Percentiles rank a stretch among this genome's conserved stretches.
Conservation (phyloP, 192 early-diverging fungal genomes). For the Backusella tarrabulga region DNA sequence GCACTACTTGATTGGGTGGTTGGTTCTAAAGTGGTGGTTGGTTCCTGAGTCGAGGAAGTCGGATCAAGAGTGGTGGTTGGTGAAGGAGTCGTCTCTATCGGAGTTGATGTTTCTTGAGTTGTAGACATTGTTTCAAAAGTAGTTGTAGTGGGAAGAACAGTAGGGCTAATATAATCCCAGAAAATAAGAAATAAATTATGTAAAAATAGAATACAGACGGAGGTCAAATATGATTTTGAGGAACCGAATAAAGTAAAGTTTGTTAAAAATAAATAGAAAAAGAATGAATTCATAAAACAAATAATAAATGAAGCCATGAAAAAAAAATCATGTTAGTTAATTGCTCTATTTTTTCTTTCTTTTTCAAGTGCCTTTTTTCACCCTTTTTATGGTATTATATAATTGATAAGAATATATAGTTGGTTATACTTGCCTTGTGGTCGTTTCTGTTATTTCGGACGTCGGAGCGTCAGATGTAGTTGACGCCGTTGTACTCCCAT, state of each 20-base stretch:
- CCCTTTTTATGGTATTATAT: background rate
- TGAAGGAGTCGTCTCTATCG: background rate
- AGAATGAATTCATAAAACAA: background rate
- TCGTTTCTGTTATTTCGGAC: background rate
- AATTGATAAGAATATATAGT: background rate
- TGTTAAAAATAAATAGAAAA: background rate
- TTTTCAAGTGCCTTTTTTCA: background rate
- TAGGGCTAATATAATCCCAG: background rate
- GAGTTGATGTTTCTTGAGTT: background rate
- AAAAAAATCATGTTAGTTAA: background rate
- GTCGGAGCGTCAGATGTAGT: background rate
- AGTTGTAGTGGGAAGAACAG: background rate
- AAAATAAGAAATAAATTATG: background rate
- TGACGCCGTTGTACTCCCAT: background rate
- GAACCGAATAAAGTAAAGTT: slow-evolving; percentile 3
- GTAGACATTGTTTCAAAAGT: slow-evolving; percentile 11
- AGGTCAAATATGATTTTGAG: slow-evolving; percentile 6
- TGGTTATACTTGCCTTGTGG: background rate
- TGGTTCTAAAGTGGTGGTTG: background rate
- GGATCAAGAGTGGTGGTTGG: background rate
- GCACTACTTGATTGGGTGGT: background rate
- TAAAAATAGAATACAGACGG: background rate
- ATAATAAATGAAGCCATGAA: background rate
- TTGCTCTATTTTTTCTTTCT: background rate
- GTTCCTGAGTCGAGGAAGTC: background rate